Percentiles rank a stretch among this genome's conserved stretches.
Conservation (phyloP, 495 filamentous ascomycete species). For the Chlorociboria aeruginascens region DNA sequence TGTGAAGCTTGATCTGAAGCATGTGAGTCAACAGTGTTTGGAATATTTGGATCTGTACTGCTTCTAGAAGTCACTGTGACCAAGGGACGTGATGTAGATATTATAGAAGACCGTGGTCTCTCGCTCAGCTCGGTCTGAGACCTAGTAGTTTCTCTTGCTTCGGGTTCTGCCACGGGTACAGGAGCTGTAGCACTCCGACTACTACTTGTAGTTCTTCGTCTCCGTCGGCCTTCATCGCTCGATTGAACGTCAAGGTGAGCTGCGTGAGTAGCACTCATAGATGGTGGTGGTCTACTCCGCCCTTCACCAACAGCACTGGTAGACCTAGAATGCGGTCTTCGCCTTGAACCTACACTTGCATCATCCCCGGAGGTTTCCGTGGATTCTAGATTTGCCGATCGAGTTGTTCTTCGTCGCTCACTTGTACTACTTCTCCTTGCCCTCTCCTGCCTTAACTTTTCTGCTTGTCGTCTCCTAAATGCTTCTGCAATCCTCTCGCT, state of each 20-base stretch:
- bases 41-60: slow-evolving; percentile 28
- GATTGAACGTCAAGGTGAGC: slow-evolving; percentile 33
- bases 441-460: slow-evolving; percentile 24
- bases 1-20: background rate
- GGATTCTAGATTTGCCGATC: slow-evolving; percentile 5
- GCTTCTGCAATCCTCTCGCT: slow-evolving; percentile 82
- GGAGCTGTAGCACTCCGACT: slow-evolving; percentile 33
- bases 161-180: slow-evolving; percentile 22
- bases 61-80: slow-evolving; percentile 25
- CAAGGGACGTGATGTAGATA: slow-evolving; percentile 17
- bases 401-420: slow-evolving; percentile 2
- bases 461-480: slow-evolving; percentile 59
- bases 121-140: slow-evolving; percentile 51
- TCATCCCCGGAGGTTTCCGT: slow-evolving; percentile 15
- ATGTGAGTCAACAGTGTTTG: slow-evolving; percentile 4
- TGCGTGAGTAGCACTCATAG: slow-evolving; percentile 18
- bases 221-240: slow-evolving; percentile 24
- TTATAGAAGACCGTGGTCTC: slow-evolving; percentile 26
- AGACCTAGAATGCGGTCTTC: slow-evolving; percentile 28
- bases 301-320: slow-evolving; percentile 16
- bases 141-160: slow-evolving; percentile 33
- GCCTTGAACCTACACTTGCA: background rate
- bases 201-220: slow-evolving; percentile 28
- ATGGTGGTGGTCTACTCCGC: slow-evolving; percentile 32
- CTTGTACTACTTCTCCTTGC: slow-evolving; percentile 31